Base-by-base conservation (phyloP, 352 stramenopile species). In the Phytophthora vignae region DNA sequence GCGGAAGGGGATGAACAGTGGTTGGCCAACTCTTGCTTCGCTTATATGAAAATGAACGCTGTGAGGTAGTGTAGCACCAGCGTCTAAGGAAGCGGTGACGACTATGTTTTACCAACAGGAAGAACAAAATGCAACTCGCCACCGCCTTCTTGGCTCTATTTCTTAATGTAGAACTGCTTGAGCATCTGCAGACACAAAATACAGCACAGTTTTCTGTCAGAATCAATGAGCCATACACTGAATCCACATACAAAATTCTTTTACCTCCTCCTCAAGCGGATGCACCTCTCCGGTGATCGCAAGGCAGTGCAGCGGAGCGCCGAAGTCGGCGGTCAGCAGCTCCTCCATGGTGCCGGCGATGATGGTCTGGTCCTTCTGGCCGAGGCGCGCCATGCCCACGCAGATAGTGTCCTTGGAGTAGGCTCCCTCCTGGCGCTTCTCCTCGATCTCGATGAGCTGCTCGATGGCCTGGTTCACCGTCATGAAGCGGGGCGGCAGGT, bases 401-500 rank as follows among this genome's bases (percentile, higher is more conserved):
- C 86, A 97, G 27, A 90, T 63, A 11, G 87, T 92, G 25, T 94
- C 77, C 58, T 82, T 85, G 15, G 58, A 83, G 77, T 96, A 99
- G n/a, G 96, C 87, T 70, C 87, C 89, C 63, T 98, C 89, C 52
- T 93, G 72, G 15, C 83, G 84, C 64, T 94, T 91, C 60, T 90
- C 83, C 75, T 98, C 96, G 22, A 98, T 85, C 71, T 99, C 95
- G 31, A 99, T 91, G 10, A 99, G 86, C 85, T 99, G 97, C 69
- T 99, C 91, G 14, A 98, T 76, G 1, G 95, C 94, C 70, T 97
- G 87, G 76, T 97, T 98, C 19, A 99, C 96, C 17, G 94, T 98
- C 98, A 99, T 99, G 79, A 98, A 99, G 42, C 97, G 86, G 50
- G 98, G 98, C 50, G 98, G 98, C 65, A 99, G 81, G 77, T 95